Evolutionary conservation across 2,329 filamentous ascomycete species (phyloP), one percentile per base, ranked within the genome.

Genomic region (Colletotrichum graminicola): DNA sequence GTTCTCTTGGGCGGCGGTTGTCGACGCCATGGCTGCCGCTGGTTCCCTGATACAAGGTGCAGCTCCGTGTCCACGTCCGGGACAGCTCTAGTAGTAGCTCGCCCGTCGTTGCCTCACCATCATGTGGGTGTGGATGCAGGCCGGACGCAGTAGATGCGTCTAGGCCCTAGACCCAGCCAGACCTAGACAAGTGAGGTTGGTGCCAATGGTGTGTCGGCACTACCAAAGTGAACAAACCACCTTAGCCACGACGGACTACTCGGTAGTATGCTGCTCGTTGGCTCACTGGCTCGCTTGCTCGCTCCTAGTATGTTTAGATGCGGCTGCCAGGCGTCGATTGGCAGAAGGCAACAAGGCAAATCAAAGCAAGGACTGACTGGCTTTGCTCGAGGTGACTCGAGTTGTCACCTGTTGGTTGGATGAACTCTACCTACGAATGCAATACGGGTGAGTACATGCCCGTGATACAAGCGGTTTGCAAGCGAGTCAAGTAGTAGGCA

Each of bases 61-160:
- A 65, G 54, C 61, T 52, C 66, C 39, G 16, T 23, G 66, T 26
- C 57, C 52, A 62, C 51, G 59, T 52, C 64, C 52, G 39, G 59
- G 65, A 14, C 55, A 56, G 66, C 32, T 56, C 23, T n/a, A 41
- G 7, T 41, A 41, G 7, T 41, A 36, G 43, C 14, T 66, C 43
- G 60, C 39, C 63, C 54, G 54, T 43, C 49, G 56, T 70, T 61
- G 66, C 26, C 56, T 71, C 63, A 49, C 49, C 39, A 67, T 21
- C 32, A 21, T 21, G 61, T 62, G 52, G 26, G 34, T 49, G 18
- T n/a, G 39, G 52, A 39, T 54, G 65, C 59, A 52, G 64, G 64
- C 59, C 68, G 68, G 52, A 59, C 39, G 54, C 43, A 60, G 36
- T n/a, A n/a, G n/a, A 59, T 71, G 32, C 59, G 39, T 18, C 43